Base-by-base conservation (phyloP, 2,329 filamentous ascomycete genomes). In the Hirsutella minnesotensis region DNA sequence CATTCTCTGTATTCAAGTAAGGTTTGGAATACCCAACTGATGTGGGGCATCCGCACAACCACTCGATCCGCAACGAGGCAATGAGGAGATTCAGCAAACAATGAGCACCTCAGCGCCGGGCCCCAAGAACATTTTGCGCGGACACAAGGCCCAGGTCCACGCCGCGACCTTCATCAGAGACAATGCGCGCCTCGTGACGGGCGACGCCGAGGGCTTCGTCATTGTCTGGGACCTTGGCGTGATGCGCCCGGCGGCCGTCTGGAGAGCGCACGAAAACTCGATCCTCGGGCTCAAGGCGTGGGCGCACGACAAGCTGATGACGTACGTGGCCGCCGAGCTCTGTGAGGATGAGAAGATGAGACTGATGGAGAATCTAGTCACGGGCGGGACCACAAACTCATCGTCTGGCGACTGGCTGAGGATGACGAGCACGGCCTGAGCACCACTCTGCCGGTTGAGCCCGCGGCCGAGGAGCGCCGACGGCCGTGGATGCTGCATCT, bases 121-220 rank as follows among this genome's bases (percentile, higher is more conserved):
- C 38, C 75, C 75, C 29, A 73, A 67, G 52, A 65, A 70, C 58
- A 79, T 96, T 46, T 75, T 98, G 31, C 84, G 92, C 49, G 92
- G 92, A 41, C 92, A 96, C 66, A 74, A 77, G 43, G 73, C 83
- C 1, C 80, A 87, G 49, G 80, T 95, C 39, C 88, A 95, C 57
- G 76, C 79, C 18, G 72, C 89, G 4, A 67, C 74, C 41, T 90
- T 96, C 57, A 69, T 86, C 51, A 73, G 77, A 42, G 61, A 67
- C 34, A 95, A 95, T 58, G 72, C 77, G 45, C 81, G 86, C 29
- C 77, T 98, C 5, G 68, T 86, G 12, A 92, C 87, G 1, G 90
- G 85, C 30, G 92, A 98, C 63, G 85, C 87, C 9, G 85, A 95
- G 35, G 92, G 92, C 46, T 95, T 83, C 72, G 70, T 95, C 29